Evolutionary conservation across 1,284 basidiomycete species (phyloP), one percentile per base, ranked within the genome.

Genomic region (Cronartium quercuum): DNA sequence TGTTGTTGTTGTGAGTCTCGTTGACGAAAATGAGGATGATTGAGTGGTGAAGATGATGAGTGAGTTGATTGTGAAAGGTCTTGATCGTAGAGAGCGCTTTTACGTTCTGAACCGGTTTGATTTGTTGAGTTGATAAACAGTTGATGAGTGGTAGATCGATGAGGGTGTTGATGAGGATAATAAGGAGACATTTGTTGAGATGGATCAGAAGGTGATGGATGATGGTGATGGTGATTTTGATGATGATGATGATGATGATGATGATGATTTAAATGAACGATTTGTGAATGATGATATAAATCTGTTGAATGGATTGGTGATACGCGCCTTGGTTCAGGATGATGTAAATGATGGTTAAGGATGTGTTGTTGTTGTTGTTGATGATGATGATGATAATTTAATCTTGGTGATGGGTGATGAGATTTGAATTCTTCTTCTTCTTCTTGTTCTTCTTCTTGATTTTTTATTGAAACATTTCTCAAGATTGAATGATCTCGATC

Each of bases 271-370:
- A n/a, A n/a, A n/a, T n/a, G n/a, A n/a, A n/a, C n/a, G n/a, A n/a
- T n/a, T n/a, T n/a, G n/a, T n/a, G n/a, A n/a, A 40, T 37, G 47
- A 29, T 68, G 67, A 21, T 51, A 58, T 13, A 38, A 15, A 24
- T 42, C 35, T 35, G 47, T 15, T 21, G 24, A n/a, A n/a, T n/a
- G 70, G 57, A 55, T 44, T 4, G 21, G 44, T 57, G 62, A n/a
- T 6, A 66, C 38, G 24, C 70, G 51, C 13, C 62, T 62, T 35
- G 70, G 70, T 57, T 73, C 63, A 42, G 70, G 70, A 42, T 73
- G 70, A 44, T 73, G 63, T 21, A 73, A 63, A n/a, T n/a, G n/a
- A n/a, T n/a, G n/a, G n/a, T n/a, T n/a, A n/a, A n/a, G n/a, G n/a
- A n/a, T n/a, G n/a, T n/a, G n/a, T n/a, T n/a, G n/a, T n/a, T n/a